A percentile compares a stretch with the other conserved stretches of the same genome.
These are phyloP conservation scores for Microdochium nivale DNA, from an alignment of 2,329 filamentous ascomycete species.

Conservation along the genomic window DNA sequence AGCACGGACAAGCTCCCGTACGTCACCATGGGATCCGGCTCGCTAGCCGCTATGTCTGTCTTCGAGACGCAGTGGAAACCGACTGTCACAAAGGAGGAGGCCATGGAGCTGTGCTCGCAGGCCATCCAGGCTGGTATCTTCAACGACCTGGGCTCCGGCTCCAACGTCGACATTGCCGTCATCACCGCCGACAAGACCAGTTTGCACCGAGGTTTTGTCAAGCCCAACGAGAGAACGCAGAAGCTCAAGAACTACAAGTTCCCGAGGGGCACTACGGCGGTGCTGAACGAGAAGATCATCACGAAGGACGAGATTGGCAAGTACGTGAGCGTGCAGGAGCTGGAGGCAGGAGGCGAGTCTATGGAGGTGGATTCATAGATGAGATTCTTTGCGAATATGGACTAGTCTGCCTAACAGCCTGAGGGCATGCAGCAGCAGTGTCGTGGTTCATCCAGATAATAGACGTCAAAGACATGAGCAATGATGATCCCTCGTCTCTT, in stretches of 20 bases:
- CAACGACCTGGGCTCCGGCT: slow-evolving; percentile 94
- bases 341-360: slow-evolving; percentile 60
- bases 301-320: slow-evolving; percentile 89
- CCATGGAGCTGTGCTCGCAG: slow-evolving; percentile 73
- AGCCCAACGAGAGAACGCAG: slow-evolving; percentile 79
- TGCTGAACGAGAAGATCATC: slow-evolving; percentile 93
- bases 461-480: not conserved
- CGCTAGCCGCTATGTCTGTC: slow-evolving; percentile 92
- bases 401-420: too few species aligned
- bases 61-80: slow-evolving; percentile 96
- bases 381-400: too few species aligned
- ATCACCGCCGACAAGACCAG: slow-evolving; percentile 95
- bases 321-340: slow-evolving; percentile 85
- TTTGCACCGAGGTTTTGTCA: slow-evolving; percentile 85
- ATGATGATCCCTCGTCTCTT: too few species aligned
- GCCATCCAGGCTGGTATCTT: slow-evolving; percentile 90
- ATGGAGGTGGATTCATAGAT: slow-evolving; percentile 60
- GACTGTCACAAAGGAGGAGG: slow-evolving; percentile 66
- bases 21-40: slow-evolving; percentile 97
- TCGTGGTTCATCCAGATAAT: not conserved
- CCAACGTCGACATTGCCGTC: slow-evolving; percentile 93
- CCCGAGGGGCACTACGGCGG: slow-evolving; percentile 83
- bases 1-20: slow-evolving; percentile 98
- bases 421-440: too few species aligned
- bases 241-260: slow-evolving; percentile 95